Evolutionary conservation across 352 stramenopile genomes (phyloP), one percentile per base, ranked within the genome.

Genomic region (Phytophthora nicotianae): DNA sequence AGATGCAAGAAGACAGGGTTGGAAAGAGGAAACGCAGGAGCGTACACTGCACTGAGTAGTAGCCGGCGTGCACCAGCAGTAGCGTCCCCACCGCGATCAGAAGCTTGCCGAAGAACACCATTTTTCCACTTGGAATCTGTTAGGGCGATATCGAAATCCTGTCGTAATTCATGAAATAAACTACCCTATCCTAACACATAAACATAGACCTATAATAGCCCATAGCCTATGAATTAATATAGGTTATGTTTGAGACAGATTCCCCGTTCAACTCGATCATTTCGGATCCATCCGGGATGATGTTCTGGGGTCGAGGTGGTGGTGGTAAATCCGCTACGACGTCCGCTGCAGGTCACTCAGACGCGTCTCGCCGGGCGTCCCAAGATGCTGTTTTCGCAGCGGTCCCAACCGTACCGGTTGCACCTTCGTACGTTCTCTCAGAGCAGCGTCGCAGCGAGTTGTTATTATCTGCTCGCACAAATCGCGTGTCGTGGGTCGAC

Each of bases 21-120:
- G 24, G 14, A 50, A 23, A 42, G 23, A 52, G 2, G 2, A 56
- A 40, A 58, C 20, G 32, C 11, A 54, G 29, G 7, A 43, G 61
- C 77, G 50, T 79, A 93, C 85, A 93, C 56, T 91, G 74, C 56
- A 93, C 71, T 11, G 85, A 89, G 72, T 91, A 93, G 70, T 93
- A 93, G 50, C 82, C 82, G 1, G 82, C 82, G 65, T 93, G 85
- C 41, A 91, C 57, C 43, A 93, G 73, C 59, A 91, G 66, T 27
- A 89, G 61, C 58, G 79, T 70, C 66, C 81, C 85, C 43, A 90
- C 27, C 24, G 75, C 72, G 64, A 93, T 83, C 29, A 93, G 51
- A 53, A 91, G 50, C 69, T 90, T 91, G 51, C 85, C 82, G 41
- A 91, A 67, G 55, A 83, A 65, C 64, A 51, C 65, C 80, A 87